Conservation (phyloP, 2,329 filamentous ascomycete genomes). For the Fusarium transvaalense region DNA sequence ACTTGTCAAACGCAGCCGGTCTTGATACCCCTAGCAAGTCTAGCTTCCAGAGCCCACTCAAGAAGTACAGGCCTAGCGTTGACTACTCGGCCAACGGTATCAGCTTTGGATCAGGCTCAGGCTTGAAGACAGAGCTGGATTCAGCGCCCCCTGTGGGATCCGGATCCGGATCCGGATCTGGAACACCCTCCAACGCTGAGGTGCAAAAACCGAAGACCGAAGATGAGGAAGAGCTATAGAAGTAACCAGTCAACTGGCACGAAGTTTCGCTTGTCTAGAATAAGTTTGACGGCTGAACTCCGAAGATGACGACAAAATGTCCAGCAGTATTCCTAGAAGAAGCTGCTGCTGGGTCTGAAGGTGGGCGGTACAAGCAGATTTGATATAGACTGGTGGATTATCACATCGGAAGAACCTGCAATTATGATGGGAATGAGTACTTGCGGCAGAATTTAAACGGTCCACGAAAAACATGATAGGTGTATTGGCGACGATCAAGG, state of each 20-base stretch:
- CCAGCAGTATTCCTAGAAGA: conserved; percentile 7
- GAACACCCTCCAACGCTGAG: conserved; percentile 40
- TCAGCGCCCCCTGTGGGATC: conserved; percentile 47
- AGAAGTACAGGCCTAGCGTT: conserved; percentile 77
- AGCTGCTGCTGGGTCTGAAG: conserved; percentile 26
- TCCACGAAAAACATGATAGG: conserved; percentile 22
- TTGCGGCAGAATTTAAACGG: conserved; percentile 21
- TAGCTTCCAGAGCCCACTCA: conserved; percentile 77
- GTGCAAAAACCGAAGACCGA: conserved; percentile 47
- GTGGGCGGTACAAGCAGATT: conserved; percentile 28
- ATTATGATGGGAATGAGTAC: conserved; percentile 14
- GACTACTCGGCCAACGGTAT: conserved; percentile 48
- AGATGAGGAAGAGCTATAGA: conserved; percentile 58
- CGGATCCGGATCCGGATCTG: conserved; percentile 22
- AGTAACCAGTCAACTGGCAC: not conserved
- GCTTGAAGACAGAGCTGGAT: conserved; percentile 54
- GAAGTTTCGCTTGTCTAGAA: conserved; percentile 4
- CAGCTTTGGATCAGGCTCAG: conserved; percentile 48
- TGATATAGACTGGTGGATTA: conserved; percentile 36
- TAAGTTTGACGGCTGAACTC: conserved; percentile 7
- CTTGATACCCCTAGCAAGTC: conserved; percentile 53
- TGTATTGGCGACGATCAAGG: conserved; percentile 11
- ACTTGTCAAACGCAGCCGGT: conserved; percentile 23
- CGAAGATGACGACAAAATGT: conserved; percentile 22
- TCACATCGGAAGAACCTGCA: conserved; percentile 12